Evolutionary conservation across 768 basidiomycete species (phyloP), one percentile per base, ranked within the genome.

Genomic region (Imleria badia): DNA sequence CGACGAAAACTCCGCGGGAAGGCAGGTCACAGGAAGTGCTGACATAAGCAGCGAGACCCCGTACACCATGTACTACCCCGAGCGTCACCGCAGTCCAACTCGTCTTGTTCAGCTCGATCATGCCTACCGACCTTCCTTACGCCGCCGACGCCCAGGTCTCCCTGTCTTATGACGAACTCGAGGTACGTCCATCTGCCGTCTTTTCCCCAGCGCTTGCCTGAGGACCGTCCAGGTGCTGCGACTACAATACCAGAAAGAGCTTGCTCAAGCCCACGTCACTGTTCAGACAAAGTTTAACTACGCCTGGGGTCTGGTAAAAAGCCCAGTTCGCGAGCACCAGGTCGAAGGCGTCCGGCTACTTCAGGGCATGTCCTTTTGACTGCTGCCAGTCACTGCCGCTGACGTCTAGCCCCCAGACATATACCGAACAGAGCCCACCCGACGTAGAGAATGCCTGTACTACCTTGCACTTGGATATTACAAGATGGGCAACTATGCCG

Each of bases 221-320:
- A 56, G 5, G 20, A 36, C 14, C 19, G 19, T 34, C 9, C 63
- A 96, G 94, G 94, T 98, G 5, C 76, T 98, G 40, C 78, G 86
- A 54, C 64, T 80, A 53, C 95, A 98, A 67, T 95, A 96, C 73
- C 83, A 92, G 78, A 93, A 86, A 71, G 96, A 99, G 70, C 76
- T 84, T 19, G 77, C 81, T 1, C 87, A 93, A 59, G 80, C 84
- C 46, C 94, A 96, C 71, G 81, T 97, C 54, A 93, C 92, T 11
- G 82, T 87, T 8, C 97, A 99, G 75, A 96, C 94, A 38, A 95
- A 93, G 70, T 99, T 99, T 78, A 98, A 98, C 76, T 95, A 89
- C 72, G 84, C 92, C 38, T 97, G 96, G 96, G 96, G 96, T 3
- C 78, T 96, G 31, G 91, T 98, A 48, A 98, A 98, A 78, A 92